Percentiles rank a stretch among this genome's conserved stretches.
Conservation (phyloP, 2,329 filamentous ascomycete genomes). For the Nothopassalora personata region DNA sequence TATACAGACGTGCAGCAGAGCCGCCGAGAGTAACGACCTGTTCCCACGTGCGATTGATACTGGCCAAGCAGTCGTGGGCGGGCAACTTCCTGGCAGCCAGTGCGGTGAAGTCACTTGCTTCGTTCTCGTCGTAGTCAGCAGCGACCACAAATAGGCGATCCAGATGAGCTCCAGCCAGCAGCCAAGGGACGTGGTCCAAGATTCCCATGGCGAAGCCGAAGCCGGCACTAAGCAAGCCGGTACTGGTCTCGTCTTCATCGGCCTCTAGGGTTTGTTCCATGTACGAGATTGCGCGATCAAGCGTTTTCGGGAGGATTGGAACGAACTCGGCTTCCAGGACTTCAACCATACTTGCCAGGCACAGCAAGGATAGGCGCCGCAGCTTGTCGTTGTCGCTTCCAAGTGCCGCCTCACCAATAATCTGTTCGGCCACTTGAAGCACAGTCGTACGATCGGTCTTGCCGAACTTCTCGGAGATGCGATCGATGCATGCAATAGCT, state of each 20-base stretch:
- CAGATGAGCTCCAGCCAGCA: constrained; percentile 72
- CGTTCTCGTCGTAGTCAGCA: constrained; percentile 51
- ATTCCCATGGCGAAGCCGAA: constrained; percentile 76
- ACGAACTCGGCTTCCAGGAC: constrained; percentile 83
- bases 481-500: constrained; percentile 83
- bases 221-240: constrained; percentile 13
- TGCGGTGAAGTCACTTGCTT: constrained; percentile 54
- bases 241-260: constrained; percentile 41
- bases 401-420: constrained; percentile 71
- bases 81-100: constrained; percentile 74
- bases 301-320: constrained; percentile 69
- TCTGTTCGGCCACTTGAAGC: constrained; percentile 66
- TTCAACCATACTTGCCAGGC: constrained; percentile 81
- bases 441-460: constrained; percentile 81
- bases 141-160: constrained; percentile 67
- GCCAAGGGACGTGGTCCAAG: constrained; percentile 79
- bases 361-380: constrained; percentile 78
- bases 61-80: constrained; percentile 67
- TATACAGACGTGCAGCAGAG: constrained; percentile 23
- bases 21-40: constrained; percentile 42
- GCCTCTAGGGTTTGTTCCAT: constrained; percentile 58
- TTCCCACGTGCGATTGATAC: constrained; percentile 67
- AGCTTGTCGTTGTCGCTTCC: constrained; percentile 72
- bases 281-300: constrained; percentile 67
- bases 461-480: constrained; percentile 90